phyloP scores from a whole-genome alignment of 2,329 filamentous ascomycete species.

The Phoma sp. region DNA sequence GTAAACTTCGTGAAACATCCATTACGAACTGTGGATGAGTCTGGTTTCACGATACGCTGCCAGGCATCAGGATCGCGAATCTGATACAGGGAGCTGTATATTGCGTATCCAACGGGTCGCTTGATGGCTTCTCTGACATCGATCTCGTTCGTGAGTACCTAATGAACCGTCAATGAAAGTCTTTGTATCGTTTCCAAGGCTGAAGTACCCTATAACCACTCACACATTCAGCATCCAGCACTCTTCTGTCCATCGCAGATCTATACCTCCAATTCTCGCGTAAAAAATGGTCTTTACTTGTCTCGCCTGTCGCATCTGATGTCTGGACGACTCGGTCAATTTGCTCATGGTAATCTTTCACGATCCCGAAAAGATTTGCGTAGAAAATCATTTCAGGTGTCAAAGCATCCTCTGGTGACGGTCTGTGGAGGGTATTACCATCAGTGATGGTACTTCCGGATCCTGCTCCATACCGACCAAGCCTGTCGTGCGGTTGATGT shows the following conservation, averaged over 20 bases:
- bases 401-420: background rate
- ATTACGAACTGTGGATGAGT: background rate
- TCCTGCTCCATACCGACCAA: too few species aligned
- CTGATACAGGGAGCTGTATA: constrained; percentile 5
- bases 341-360: constrained; percentile 2
- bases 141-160: constrained; percentile 6
- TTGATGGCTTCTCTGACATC: constrained; percentile 2
- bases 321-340: background rate
- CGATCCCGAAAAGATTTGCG: background rate
- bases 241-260: background rate
- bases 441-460: too few species aligned
- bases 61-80: constrained; percentile 9
- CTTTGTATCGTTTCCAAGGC: too few species aligned
- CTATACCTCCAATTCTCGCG: constrained; percentile 3
- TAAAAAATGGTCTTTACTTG: background rate
- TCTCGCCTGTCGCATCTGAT: constrained; percentile 1
- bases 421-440: background rate
- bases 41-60: constrained; percentile 1
- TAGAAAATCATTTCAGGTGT: constrained; percentile 7
- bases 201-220: constrained; percentile 1
- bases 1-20: background rate
- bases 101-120: constrained; percentile 4
- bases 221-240: background rate
- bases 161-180: background rate
- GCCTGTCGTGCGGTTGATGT: background rate